These are phyloP conservation scores for Lepidium aucheri DNA, from an alignment of 345 rosid genomes.

Conservation along the genomic window DNA sequence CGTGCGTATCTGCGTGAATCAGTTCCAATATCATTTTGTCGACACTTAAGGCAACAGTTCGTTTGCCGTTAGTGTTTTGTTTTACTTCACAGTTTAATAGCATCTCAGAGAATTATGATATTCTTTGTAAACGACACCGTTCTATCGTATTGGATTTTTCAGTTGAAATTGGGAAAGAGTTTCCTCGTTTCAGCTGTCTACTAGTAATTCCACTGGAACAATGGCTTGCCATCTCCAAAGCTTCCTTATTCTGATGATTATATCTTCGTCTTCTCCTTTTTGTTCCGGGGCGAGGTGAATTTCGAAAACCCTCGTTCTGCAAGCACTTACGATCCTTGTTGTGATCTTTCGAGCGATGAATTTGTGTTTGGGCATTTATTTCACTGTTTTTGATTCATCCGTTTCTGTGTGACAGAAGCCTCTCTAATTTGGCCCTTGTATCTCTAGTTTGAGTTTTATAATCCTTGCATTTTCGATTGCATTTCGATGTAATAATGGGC, in stretches of 20 bases:
- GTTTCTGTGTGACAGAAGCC: background rate
- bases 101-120: background rate
- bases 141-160: background rate
- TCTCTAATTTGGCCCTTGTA: background rate
- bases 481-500: background rate
- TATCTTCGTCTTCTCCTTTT: background rate
- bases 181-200: background rate
- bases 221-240: slow-evolving; percentile 17
- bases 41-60: background rate
- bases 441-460: background rate
- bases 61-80: too few species aligned
- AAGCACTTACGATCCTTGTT: background rate
- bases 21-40: background rate
- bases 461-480: background rate
- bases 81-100: too few species aligned
- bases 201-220: background rate
- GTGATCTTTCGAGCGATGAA: background rate
- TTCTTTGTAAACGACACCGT: slow-evolving; percentile 4
- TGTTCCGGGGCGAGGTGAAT: slow-evolving; percentile 10
- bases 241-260: slow-evolving; percentile 8
- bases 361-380: background rate
- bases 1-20: background rate
- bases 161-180: background rate
- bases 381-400: background rate
- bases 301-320: background rate